phyloP scores from a whole-genome alignment of 2,329 filamentous ascomycete genomes.

The Colletotrichum echinochloae region DNA sequence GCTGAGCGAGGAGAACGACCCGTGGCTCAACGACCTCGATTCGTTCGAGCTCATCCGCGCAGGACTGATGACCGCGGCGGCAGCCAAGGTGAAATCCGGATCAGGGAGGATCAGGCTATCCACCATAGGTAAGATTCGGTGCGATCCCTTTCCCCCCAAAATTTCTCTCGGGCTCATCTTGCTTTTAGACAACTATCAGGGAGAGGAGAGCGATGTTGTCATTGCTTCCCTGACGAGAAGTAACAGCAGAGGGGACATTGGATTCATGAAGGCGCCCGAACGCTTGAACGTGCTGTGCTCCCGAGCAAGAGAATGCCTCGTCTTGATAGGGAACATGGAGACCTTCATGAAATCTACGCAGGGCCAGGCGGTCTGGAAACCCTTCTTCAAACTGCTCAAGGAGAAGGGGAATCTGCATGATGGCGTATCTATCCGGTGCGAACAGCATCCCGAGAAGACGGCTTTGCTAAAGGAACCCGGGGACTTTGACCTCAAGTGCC shows the following conservation, averaged over 20 bases:
- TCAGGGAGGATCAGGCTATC: constrained; percentile 71
- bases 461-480: constrained; percentile 59
- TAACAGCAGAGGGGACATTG: constrained; percentile 73
- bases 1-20: constrained; percentile 69
- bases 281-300: constrained; percentile 78
- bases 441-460: constrained; percentile 65
- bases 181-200: constrained; percentile 80
- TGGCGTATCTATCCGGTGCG: constrained; percentile 71
- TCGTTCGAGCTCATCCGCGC: constrained; percentile 71
- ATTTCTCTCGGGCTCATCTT: background rate
- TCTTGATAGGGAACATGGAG: constrained; percentile 77
- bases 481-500: constrained; percentile 72
- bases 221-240: constrained; percentile 76
- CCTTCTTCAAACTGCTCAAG: constrained; percentile 68
- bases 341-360: constrained; percentile 73
- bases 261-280: constrained; percentile 75
- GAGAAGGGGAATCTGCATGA: constrained; percentile 64
- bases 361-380: constrained; percentile 67
- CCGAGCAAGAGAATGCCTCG: constrained; percentile 71
- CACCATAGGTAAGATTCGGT: constrained; percentile 70
- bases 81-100: constrained; percentile 55
- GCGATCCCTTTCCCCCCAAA: background rate
- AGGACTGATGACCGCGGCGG: constrained; percentile 68
- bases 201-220: constrained; percentile 81
- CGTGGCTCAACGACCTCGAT: constrained; percentile 76